A percentile compares a stretch with the other conserved stretches of the same genome.
These are phyloP conservation scores for Pseudogymnoascus sp. DNA, from an alignment of 2,329 filamentous ascomycete genomes.

Conservation along the genomic window DNA sequence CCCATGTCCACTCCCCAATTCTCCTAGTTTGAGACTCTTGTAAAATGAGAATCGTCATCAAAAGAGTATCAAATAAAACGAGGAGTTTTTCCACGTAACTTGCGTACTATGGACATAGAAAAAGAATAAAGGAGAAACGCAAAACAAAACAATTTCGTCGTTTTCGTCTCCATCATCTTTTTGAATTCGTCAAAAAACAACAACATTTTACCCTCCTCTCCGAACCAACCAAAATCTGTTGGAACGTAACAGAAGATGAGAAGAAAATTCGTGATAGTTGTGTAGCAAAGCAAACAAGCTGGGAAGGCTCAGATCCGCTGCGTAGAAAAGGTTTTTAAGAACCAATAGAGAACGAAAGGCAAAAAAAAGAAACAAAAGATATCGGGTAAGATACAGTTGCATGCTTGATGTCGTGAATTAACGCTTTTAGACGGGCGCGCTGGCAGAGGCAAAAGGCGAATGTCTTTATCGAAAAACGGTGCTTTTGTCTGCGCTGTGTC, in stretches of 20 bases:
- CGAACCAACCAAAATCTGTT: neutral
- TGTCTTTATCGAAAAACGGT: neutral
- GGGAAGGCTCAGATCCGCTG: conserved; percentile 6
- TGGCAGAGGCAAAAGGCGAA: neutral
- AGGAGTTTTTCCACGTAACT: conserved; percentile 3
- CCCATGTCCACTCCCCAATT: neutral
- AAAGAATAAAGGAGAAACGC: neutral
- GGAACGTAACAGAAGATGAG: conserved; percentile 3
- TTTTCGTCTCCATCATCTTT: conserved; percentile 7
- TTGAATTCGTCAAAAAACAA: conserved; percentile 7
- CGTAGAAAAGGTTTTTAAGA: neutral
- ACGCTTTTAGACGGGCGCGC: neutral
- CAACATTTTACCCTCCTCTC: neutral
- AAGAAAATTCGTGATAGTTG: conserved; percentile 3
- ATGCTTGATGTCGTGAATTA: neutral
- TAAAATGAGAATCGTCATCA: neutral
- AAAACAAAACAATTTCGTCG: neutral
- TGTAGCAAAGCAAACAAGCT: neutral
- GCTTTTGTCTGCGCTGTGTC: neutral
- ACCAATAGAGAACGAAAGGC: neutral
- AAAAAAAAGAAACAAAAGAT: conserved; percentile 1
- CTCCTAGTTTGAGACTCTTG: neutral
- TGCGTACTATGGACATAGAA: conserved; percentile 1
- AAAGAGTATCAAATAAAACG: neutral
- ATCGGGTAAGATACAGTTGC: conserved; percentile 6